These are phyloP conservation scores for Wickerhamiella lipophila DNA, from an alignment of 805 yeast genomes.

Conservation along the genomic window DNA sequence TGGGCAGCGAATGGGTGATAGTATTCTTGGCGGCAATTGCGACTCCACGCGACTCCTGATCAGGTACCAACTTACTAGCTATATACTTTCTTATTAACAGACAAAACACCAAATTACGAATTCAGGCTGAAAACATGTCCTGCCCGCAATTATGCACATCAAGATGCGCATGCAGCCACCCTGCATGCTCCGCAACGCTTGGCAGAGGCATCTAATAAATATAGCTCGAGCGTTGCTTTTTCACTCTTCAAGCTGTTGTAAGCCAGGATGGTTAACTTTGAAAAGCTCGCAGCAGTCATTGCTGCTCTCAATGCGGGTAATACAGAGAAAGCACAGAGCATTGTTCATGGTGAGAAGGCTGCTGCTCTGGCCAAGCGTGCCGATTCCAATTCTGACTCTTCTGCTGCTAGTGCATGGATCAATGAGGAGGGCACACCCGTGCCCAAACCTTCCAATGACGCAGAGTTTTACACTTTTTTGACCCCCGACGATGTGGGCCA, in stretches of 20 bases:
- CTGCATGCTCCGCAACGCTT: neutral
- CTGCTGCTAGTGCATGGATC: constrained; percentile 15
- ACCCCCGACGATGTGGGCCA: neutral
- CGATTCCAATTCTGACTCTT: neutral
- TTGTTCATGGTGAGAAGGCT: neutral
- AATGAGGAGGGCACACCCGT: constrained; percentile 13
- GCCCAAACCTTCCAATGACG: constrained; percentile 14
- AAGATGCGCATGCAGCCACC: no score
- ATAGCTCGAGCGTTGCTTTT: neutral
- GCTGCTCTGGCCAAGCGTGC: neutral
- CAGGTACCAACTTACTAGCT: no score
- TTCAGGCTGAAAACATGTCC: no score
- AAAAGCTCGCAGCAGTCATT: constrained; percentile 1
- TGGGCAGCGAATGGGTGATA: no score
- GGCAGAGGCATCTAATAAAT: neutral
- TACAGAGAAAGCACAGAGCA: neutral
- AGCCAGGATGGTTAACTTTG: constrained; percentile 2
- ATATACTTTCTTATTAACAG: no score
- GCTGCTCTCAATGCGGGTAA: neutral
- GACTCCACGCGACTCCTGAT: no score
- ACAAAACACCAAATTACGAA: no score
- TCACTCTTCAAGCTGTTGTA: no score
- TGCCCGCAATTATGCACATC: no score
- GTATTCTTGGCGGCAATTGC: no score
- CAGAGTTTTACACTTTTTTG: constrained; percentile 14